Evolutionary conservation across 257 asterid species (phyloP).

Genomic region (Nicotiana tomentosiformis): DNA sequence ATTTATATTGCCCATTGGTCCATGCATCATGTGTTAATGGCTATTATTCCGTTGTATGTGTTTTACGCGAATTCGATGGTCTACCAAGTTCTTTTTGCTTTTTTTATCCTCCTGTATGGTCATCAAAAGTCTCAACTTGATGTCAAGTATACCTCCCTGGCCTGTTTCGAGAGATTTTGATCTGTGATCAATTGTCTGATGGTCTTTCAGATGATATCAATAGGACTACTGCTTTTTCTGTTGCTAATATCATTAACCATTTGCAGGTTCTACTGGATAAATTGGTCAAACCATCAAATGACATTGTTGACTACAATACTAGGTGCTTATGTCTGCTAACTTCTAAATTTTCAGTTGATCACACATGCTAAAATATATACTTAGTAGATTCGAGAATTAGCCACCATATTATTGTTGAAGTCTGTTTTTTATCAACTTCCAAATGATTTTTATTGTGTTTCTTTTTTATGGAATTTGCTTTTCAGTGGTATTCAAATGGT

Average conservation of each 20-base stretch:
- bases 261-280: constrained; percentile 89
- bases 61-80: not conserved
- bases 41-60: not conserved
- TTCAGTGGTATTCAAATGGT: constrained; percentile 1
- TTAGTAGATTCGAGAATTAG: not conserved
- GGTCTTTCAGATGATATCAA: not conserved
- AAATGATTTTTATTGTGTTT: not conserved
- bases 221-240: not conserved
- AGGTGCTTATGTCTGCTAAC: constrained; percentile 41
- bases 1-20: not conserved
- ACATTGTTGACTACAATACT: constrained; percentile 87
- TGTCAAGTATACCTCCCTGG: not conserved
- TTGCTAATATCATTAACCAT: constrained; percentile 20
- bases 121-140: not conserved
- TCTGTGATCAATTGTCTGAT: not conserved
- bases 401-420: not conserved
- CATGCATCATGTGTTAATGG: not conserved
- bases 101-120: not conserved
- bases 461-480: not conserved
- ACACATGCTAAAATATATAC: not conserved
- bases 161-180: not conserved
- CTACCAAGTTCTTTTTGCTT: not conserved
- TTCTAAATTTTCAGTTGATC: not conserved
- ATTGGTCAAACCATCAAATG: constrained; percentile 84
- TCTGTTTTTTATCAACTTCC: not conserved